Conservation (phyloP, 225 moss, liverwort and hornwort species). For the Sphagnum tenellum region DNA sequence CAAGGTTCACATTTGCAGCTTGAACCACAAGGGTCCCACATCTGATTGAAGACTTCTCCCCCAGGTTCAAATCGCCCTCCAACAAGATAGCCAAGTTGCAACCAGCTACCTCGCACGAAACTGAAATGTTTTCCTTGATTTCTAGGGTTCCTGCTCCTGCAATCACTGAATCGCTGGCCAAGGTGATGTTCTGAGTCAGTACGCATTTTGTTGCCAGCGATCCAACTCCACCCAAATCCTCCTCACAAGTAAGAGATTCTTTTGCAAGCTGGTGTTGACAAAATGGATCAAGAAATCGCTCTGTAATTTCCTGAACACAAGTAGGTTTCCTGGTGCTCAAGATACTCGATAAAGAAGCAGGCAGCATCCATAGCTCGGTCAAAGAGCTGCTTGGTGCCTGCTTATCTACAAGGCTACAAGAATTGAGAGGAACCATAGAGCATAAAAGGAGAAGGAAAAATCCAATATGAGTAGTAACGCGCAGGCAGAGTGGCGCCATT, state of each 20-base stretch:
- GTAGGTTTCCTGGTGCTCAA: not conserved
- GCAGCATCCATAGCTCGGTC: not conserved
- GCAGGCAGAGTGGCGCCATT: constrained; percentile 60
- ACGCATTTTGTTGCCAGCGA: constrained; percentile 53
- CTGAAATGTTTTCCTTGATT: constrained; percentile 33
- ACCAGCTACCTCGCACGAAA: constrained; percentile 51
- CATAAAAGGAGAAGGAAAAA: constrained; percentile 23
- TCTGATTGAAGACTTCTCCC: constrained; percentile 51
- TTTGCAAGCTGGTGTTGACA: constrained; percentile 12
- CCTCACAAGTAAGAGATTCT: constrained; percentile 63
- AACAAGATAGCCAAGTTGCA: constrained; percentile 68
- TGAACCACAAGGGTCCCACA: constrained; percentile 65
- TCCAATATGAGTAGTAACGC: constrained; percentile 17
- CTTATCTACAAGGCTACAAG: constrained; percentile 13
- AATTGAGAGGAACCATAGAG: constrained; percentile 13
- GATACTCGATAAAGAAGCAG: too few species aligned
- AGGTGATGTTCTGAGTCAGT: constrained; percentile 33
- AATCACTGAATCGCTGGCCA: constrained; percentile 32
- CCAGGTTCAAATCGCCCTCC: constrained; percentile 49
- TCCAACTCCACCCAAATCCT: constrained; percentile 56
- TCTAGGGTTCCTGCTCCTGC: constrained; percentile 58
- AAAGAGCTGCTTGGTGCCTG: constrained; percentile 10
- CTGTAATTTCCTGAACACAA: constrained; percentile 8
- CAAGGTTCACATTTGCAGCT: constrained; percentile 64
- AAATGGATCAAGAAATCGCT: constrained; percentile 4